A percentile compares a stretch with the other conserved stretches of the same genome.
These are phyloP conservation scores for Chytriomyces sp. DNA, from an alignment of 192 early-diverging fungal species.

Conservation along the genomic window DNA sequence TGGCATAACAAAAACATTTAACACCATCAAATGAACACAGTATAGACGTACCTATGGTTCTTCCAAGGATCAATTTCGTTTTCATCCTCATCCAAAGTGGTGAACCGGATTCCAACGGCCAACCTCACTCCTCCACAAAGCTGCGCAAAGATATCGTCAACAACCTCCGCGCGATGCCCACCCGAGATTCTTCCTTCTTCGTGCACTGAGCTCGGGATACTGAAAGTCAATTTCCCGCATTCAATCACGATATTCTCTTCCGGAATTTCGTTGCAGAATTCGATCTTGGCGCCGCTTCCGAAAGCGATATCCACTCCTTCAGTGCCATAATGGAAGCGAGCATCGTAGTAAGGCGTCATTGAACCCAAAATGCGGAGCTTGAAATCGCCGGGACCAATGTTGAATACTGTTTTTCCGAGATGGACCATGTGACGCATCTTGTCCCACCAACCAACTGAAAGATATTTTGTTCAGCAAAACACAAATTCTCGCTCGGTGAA, in stretches of 20 bases:
- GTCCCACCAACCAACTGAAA: slow-evolving; percentile 62
- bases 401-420: slow-evolving; percentile 43
- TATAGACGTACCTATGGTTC: slow-evolving; percentile 31
- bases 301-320: slow-evolving; percentile 53
- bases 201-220: slow-evolving; percentile 33
- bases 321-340: slow-evolving; percentile 46
- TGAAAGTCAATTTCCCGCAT: slow-evolving; percentile 47
- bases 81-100: slow-evolving; percentile 12
- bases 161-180: slow-evolving; percentile 11
- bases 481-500: neutral
- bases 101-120: slow-evolving; percentile 46
- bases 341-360: slow-evolving; percentile 52
- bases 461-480: neutral
- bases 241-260: slow-evolving; percentile 52
- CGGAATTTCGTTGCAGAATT: slow-evolving; percentile 28
- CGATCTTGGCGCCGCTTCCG: slow-evolving; percentile 47
- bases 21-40: neutral
- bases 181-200: slow-evolving; percentile 27
- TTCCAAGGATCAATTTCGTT: slow-evolving; percentile 25
- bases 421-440: slow-evolving; percentile 60
- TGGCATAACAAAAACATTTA: neutral
- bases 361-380: slow-evolving; percentile 52
- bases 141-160: slow-evolving; percentile 37
- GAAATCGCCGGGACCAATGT: slow-evolving; percentile 51
- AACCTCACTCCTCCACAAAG: slow-evolving; percentile 54